These are phyloP conservation scores for Neolentinus lepideus DNA, from an alignment of 1,284 basidiomycete species.

Conservation along the genomic window DNA sequence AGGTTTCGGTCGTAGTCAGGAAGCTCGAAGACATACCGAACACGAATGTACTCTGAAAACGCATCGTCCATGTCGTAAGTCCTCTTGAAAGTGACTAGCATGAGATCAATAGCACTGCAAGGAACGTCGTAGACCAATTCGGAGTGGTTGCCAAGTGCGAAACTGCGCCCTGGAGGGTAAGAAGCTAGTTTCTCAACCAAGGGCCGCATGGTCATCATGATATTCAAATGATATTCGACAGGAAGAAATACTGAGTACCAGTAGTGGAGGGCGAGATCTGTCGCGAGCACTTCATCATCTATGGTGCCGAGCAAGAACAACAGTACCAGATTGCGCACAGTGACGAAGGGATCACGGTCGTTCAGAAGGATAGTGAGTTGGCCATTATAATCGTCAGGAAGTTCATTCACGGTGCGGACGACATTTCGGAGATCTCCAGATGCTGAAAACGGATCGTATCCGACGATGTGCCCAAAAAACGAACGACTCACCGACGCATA, in stretches of 20 bases:
- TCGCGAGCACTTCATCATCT: constrained; percentile 20
- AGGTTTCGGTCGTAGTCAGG: not conserved
- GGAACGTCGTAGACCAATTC: not conserved
- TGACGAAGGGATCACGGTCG: constrained; percentile 18
- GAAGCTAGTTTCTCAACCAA: not conserved
- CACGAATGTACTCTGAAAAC: not conserved
- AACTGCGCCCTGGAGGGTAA: not conserved
- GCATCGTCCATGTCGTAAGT: not conserved
- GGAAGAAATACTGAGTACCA: constrained; percentile 36
- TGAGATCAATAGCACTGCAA: not conserved
- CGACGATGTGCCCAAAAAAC: not conserved
- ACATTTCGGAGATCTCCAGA: constrained; percentile 34
- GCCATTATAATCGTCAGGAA: constrained; percentile 29
- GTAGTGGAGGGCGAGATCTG: constrained; percentile 34
- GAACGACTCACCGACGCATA: constrained; percentile 7
- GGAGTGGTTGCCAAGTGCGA: not conserved
- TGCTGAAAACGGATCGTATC: constrained; percentile 14
- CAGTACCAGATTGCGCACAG: constrained; percentile 28
- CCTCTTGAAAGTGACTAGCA: too few species aligned
- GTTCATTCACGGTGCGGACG: constrained; percentile 24
- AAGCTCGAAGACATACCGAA: constrained; percentile 1
- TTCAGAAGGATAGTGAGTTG: constrained; percentile 27
- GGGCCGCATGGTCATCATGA: constrained; percentile 2
- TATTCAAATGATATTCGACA: constrained; percentile 17
- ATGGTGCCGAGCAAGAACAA: constrained; percentile 27